Conservation (phyloP, 176 grass and related monocot species). For the Carex pumila region DNA sequence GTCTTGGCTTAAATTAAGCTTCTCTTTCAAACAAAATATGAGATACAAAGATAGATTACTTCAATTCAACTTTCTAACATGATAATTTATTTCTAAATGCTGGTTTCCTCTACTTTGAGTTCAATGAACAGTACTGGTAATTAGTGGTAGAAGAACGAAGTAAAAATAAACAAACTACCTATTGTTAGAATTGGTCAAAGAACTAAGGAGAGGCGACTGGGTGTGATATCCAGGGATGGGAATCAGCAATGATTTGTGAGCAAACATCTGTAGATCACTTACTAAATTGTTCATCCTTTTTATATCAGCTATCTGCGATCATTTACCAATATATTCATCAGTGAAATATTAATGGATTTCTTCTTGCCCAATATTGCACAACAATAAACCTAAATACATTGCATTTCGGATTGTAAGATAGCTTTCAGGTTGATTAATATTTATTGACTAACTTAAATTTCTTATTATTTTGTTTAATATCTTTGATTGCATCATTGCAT, state of each 20-base stretch:
- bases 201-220: constrained; percentile 32
- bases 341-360: not conserved
- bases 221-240: constrained; percentile 53
- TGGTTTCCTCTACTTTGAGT: not conserved
- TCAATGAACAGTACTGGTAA: not conserved
- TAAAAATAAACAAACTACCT: constrained; percentile 27
- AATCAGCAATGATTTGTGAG: constrained; percentile 73
- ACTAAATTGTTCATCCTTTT: constrained; percentile 69
- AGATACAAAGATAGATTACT: not conserved
- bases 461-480: not conserved
- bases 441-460: not conserved
- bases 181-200: constrained; percentile 23
- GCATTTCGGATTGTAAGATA: not conserved
- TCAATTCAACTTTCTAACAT: not conserved
- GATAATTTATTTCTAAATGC: not conserved
- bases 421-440: not conserved
- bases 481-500: not conserved
- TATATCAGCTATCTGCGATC: constrained; percentile 71
- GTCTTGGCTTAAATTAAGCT: not conserved
- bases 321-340: not conserved
- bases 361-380: not conserved
- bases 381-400: not conserved
- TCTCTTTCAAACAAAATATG: not conserved
- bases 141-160: not conserved
- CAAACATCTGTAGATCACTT: constrained; percentile 84